These are phyloP conservation scores for Rhizoclosmatium sp. DNA, from an alignment of 192 early-diverging fungal genomes.

Conservation along the genomic window DNA sequence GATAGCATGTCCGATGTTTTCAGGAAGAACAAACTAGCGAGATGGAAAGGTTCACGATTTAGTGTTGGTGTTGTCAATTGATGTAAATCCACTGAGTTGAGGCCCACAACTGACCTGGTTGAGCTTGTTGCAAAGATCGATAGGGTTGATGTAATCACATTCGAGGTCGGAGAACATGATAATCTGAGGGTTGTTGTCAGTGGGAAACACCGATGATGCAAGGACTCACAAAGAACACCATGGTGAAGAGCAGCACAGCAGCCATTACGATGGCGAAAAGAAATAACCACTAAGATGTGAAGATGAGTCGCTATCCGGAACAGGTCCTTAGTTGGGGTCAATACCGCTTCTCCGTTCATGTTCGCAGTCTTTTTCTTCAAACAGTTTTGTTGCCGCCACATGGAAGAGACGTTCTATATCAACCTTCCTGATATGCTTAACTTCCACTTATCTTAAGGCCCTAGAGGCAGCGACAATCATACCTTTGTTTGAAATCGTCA, in stretches of 20 bases:
- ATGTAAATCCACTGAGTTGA: neutral
- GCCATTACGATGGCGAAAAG: slow-evolving; percentile 93
- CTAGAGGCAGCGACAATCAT: too few species aligned
- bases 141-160: slow-evolving; percentile 99
- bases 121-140: slow-evolving; percentile 95
- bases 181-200: slow-evolving; percentile 50
- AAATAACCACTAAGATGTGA: slow-evolving; percentile 69
- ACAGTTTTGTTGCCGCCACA: too few species aligned
- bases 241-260: slow-evolving; percentile 89
- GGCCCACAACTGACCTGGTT: slow-evolving; percentile 73
- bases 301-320: slow-evolving; percentile 36
- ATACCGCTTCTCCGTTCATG: slow-evolving; percentile 27
- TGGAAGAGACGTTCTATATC: too few species aligned
- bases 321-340: neutral
- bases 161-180: slow-evolving; percentile 87
- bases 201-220: neutral
- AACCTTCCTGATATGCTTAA: too few species aligned
- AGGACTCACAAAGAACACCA: slow-evolving; percentile 88
- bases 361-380: neutral
- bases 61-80: neutral
- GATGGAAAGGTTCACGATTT: neutral
- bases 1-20: slow-evolving; percentile 85
- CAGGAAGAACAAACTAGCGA: slow-evolving; percentile 91
- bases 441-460: too few species aligned
- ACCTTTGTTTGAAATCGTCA: too few species aligned